Evolutionary conservation across 352 stramenopile genomes (phyloP), one percentile per base, ranked within the genome.

Genomic region (Globisporangium canariense): DNA sequence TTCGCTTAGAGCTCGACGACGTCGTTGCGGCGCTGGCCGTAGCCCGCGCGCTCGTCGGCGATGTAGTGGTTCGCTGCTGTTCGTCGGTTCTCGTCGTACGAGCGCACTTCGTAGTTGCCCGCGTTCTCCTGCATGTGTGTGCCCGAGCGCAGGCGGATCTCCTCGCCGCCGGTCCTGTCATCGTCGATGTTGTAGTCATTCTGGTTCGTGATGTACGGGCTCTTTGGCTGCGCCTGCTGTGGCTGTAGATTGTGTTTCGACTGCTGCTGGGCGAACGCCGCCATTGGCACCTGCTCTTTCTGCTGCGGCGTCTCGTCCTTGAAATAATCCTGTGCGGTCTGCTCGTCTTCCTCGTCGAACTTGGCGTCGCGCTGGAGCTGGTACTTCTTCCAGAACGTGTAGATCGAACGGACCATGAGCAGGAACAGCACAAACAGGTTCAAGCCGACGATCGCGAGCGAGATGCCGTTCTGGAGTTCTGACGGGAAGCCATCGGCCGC

Each of bases 381-480:
- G 34, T 86, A 72, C 68, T 88, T 89, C 67, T 88, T 81, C 72
- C 74, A 91, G 62, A 91, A 87, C 65, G 70, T 78, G 68, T 91
- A 91, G 16, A 91, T 49, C 67, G 79, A 85, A 13, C 82, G 76
- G 41, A 87, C 59, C 78, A 91, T 83, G 30, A 91, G 66, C 61
- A 88, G 62, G 43, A 83, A 71, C 47, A 91, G 64, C 66, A 89
- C 80, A 47, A 88, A 87, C 18, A 89, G 56, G 60, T 91, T 88
- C 50, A 91, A 69, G 0, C 78, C 79, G 38, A 91, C 76, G 60
- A 91, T 91, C 22, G 77, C 78, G 49, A 87, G 67, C 43, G 79
- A 89, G 25, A 91, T 86, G 60, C 77, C 75, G 61, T 88, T 89
- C 68, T 89, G 81, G 30, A 89, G 62, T 65, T 78, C 76, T 0